A percentile compares a stretch with the other conserved stretches of the same genome.
Conservation (phyloP, 73 alveolate genomes). For the Paramecium biaurelia region DNA sequence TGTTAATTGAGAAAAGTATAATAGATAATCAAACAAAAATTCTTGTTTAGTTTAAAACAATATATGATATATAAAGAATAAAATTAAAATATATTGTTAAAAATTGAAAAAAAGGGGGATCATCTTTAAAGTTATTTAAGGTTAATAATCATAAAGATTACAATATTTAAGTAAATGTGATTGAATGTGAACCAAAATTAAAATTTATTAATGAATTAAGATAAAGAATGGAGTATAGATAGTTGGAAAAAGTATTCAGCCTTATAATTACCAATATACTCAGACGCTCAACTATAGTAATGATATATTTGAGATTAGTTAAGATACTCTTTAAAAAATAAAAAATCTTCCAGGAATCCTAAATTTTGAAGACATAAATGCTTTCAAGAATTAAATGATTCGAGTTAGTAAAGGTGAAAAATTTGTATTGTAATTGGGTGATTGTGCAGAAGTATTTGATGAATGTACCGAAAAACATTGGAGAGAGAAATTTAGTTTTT, state of each 20-base stretch:
- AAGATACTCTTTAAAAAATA: constrained; percentile 17
- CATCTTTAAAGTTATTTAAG: neutral
- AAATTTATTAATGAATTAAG: constrained; percentile 15
- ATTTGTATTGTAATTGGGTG: constrained; percentile 53
- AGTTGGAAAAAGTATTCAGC: neutral
- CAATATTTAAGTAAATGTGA: neutral
- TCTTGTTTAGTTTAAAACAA: neutral
- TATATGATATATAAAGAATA: too few species aligned
- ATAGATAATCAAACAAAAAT: neutral
- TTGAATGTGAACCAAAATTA: neutral
- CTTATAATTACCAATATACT: neutral
- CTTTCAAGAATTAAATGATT: neutral
- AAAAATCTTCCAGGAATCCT: neutral
- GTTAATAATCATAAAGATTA: neutral
- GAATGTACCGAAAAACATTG: constrained; percentile 56
- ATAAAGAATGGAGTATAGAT: neutral
- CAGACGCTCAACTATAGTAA: neutral
- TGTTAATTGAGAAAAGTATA: neutral
- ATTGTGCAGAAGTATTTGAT: constrained; percentile 66
- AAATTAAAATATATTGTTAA: neutral
- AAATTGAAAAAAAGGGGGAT: neutral
- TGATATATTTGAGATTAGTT: neutral
- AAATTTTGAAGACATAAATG: neutral
- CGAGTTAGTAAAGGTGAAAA: constrained; percentile 24
- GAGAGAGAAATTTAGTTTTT: constrained; percentile 31